Conservation (phyloP, 352 stramenopile genomes). For the Phytophthora litchii region DNA sequence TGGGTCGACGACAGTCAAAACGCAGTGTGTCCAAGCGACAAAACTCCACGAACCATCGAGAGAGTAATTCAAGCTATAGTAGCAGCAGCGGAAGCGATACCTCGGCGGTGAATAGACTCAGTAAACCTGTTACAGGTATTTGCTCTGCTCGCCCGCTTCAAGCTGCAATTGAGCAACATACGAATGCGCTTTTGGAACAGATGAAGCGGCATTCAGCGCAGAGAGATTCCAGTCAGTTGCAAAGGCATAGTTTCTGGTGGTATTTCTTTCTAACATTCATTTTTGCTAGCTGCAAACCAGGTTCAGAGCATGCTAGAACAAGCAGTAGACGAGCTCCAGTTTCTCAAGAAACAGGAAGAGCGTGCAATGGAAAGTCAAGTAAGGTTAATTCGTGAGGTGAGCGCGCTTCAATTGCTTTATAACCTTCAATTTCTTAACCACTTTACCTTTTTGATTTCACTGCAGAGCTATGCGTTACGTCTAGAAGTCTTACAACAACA, state of each 20-base stretch:
- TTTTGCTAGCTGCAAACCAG: conserved; percentile 43
- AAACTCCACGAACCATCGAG: background rate
- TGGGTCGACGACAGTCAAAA: conserved; percentile 1
- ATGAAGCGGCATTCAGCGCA: conserved; percentile 49
- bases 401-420: background rate
- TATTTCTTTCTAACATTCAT: background rate
- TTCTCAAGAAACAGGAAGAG: conserved; percentile 59
- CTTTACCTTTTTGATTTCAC: background rate
- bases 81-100: conserved; percentile 8
- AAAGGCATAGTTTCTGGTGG: background rate
- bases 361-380: conserved; percentile 50
- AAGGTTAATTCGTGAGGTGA: conserved; percentile 57
- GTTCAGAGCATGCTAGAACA: conserved; percentile 52
- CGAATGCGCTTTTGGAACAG: conserved; percentile 53
- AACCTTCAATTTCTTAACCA: background rate
- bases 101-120: background rate
- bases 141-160: conserved; percentile 17
- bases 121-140: background rate
- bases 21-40: background rate
- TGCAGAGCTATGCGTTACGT: conserved; percentile 56
- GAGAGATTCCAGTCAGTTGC: conserved; percentile 46
- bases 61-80: conserved; percentile 14
- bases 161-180: conserved; percentile 54
- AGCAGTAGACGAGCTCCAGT: conserved; percentile 61
- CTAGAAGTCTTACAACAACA: conserved; percentile 71